Percentiles rank a stretch among this genome's conserved stretches.
phyloP scores from a whole-genome alignment of 257 asterid species.

The Ajuga chamaepitys region DNA sequence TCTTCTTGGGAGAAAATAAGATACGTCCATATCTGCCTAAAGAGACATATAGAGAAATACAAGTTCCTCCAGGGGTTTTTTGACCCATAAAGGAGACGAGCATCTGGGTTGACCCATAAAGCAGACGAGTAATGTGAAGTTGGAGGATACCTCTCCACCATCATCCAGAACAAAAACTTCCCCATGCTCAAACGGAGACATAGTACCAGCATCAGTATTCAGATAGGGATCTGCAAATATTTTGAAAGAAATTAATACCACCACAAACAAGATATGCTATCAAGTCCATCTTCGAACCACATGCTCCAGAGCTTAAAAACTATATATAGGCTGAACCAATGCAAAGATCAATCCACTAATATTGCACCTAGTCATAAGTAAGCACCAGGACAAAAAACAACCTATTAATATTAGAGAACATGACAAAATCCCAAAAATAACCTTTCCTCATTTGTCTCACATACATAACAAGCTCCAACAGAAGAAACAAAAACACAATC shows the following conservation, averaged over 20 bases:
- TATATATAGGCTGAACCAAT: background rate
- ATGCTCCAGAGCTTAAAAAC: background rate
- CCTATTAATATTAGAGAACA: background rate
- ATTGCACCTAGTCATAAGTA: background rate
- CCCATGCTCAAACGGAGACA: conserved; percentile 99
- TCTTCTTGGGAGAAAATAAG: background rate
- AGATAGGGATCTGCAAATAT: conserved; percentile 75
- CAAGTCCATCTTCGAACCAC: background rate
- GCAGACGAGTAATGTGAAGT: background rate
- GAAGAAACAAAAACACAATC: background rate
- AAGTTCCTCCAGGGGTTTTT: background rate
- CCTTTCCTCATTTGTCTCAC: background rate
- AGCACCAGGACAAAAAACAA: background rate
- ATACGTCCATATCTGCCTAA: background rate
- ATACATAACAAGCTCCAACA: background rate
- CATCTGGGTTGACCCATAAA: background rate
- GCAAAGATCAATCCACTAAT: background rate
- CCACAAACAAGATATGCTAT: background rate
- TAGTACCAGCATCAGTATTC: conserved; percentile 94
- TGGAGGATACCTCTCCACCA: conserved; percentile 84
- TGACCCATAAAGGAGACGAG: no score
- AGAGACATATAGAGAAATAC: background rate
- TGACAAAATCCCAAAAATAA: background rate
- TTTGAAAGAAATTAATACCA: background rate
- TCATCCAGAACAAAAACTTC: conserved; percentile 97